Conservation (phyloP, 1,284 basidiomycete genomes). For the Papiliotrema nemorosa region DNA sequence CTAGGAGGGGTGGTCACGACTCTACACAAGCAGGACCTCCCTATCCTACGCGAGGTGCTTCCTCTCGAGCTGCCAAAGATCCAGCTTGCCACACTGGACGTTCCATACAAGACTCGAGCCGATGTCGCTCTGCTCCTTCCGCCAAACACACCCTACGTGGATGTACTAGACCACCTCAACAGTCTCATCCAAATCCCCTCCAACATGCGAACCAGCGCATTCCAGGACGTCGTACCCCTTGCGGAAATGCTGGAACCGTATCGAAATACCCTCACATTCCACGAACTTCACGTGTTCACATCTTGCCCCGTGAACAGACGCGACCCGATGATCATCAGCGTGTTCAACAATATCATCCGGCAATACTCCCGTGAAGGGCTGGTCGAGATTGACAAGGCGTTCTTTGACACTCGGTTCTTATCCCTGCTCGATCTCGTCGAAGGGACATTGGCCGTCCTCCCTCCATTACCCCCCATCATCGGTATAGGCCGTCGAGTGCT, state of each 20-base stretch:
- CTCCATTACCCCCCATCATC: constrained; percentile 22
- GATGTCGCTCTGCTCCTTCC: constrained; percentile 50
- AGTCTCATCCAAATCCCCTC: constrained; percentile 54
- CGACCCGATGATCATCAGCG: constrained; percentile 47
- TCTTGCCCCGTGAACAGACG: constrained; percentile 52
- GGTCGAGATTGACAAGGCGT: constrained; percentile 47
- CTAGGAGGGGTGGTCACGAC: constrained; percentile 71
- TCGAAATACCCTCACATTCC: constrained; percentile 51
- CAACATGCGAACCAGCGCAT: constrained; percentile 52
- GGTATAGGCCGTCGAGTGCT: constrained; percentile 15
- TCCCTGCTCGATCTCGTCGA: constrained; percentile 53
- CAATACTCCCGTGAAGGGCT: constrained; percentile 46
- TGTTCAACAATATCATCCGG: constrained; percentile 46
- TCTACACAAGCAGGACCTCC: constrained; percentile 63
- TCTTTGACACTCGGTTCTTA: constrained; percentile 51
- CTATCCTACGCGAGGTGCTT: constrained; percentile 56
- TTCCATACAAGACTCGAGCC: constrained; percentile 38
- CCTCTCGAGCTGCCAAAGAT: constrained; percentile 52
- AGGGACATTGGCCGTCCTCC: constrained; percentile 34
- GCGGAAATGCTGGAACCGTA: constrained; percentile 54
- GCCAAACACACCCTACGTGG: constrained; percentile 32
- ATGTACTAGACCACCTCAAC: constrained; percentile 33
- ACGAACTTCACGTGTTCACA: constrained; percentile 55
- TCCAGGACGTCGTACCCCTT: constrained; percentile 40
- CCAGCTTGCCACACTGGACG: constrained; percentile 50